These are phyloP conservation scores for Carex pumila DNA, from an alignment of 176 grass and related monocot species.

Conservation along the genomic window DNA sequence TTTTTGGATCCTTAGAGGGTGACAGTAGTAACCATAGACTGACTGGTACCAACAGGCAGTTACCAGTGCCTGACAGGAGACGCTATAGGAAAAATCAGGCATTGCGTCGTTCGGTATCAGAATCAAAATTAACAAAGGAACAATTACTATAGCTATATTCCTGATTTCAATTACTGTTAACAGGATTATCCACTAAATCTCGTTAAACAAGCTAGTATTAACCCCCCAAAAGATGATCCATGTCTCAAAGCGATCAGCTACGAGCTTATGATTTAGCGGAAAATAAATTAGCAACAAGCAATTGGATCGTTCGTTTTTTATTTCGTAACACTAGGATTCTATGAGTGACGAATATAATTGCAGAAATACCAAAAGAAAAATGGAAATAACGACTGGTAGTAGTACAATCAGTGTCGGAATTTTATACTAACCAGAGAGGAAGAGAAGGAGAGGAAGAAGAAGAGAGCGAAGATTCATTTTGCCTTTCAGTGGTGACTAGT, in stretches of 20 bases:
- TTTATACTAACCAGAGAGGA: background rate
- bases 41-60: background rate
- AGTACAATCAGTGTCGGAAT: background rate
- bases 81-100: background rate
- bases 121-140: background rate
- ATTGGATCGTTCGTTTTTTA: background rate
- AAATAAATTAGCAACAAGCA: background rate
- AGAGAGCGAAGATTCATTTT: background rate
- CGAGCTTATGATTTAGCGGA: background rate
- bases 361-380: background rate
- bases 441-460: slow-evolving; percentile 11
- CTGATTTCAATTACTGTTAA: background rate
- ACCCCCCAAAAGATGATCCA: background rate
- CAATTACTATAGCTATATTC: background rate
- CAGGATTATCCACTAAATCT: background rate
- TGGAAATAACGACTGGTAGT: background rate
- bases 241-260: background rate
- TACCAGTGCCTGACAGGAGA: background rate
- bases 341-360: background rate
- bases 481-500: background rate
- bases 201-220: background rate
- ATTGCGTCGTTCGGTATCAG: background rate
- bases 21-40: background rate
- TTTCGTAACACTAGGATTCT: background rate
- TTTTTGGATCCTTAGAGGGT: too few relatives aligned